phyloP scores from a whole-genome alignment of 768 basidiomycete genomes.

The Agaricus subrufescens region DNA sequence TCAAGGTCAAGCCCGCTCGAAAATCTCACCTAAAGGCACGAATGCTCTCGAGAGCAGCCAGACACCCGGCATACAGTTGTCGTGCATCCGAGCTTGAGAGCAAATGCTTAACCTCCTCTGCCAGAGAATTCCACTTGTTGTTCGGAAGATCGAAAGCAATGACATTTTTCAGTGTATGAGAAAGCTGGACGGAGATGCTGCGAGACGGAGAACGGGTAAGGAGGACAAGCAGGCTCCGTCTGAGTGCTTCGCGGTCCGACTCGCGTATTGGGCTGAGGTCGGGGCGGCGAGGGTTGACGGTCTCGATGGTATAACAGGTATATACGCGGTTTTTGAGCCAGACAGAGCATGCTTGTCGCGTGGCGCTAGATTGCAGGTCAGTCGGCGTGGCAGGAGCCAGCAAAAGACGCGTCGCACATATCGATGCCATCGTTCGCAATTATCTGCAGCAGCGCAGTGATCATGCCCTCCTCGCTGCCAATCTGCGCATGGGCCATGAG shows the following conservation, averaged over 20 bases:
- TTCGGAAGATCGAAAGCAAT: slow-evolving; percentile 72
- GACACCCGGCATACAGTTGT: slow-evolving; percentile 78
- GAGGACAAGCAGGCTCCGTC: slow-evolving; percentile 60
- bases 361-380: slow-evolving; percentile 42
- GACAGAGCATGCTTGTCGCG: slow-evolving; percentile 80
- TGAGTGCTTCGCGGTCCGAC: slow-evolving; percentile 73
- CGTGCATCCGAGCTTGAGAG: slow-evolving; percentile 59
- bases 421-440: slow-evolving; percentile 75
- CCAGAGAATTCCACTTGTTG: slow-evolving; percentile 63
- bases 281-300: slow-evolving; percentile 33
- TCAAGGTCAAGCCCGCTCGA: no score
- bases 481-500: slow-evolving; percentile 39
- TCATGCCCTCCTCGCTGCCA: slow-evolving; percentile 74
- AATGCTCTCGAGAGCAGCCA: slow-evolving; percentile 73
- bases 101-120: slow-evolving; percentile 63
- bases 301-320: slow-evolving; percentile 54
- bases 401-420: slow-evolving; percentile 51
- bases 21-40: slow-evolving; percentile 63
- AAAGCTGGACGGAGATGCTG: slow-evolving; percentile 71
- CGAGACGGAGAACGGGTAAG: slow-evolving; percentile 65
- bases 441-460: slow-evolving; percentile 82
- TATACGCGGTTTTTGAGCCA: slow-evolving; percentile 90
- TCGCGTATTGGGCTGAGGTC: slow-evolving; percentile 59
- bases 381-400: background rate
- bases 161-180: slow-evolving; percentile 65